These are phyloP conservation scores for Quercus variabilis DNA, from an alignment of 306 rosid genomes.

Conservation along the genomic window DNA sequence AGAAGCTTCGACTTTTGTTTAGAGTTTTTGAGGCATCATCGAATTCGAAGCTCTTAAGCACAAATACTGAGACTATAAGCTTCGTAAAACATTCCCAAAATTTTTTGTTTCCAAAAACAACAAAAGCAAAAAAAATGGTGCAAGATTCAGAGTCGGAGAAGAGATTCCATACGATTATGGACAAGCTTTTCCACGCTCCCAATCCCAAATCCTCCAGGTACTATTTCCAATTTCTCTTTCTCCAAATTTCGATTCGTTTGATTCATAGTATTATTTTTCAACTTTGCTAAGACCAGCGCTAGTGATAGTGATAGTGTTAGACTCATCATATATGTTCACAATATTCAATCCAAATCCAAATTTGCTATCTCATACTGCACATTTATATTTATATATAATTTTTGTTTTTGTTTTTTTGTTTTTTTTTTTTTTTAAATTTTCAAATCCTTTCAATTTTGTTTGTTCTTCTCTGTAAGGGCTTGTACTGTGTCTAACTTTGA, in stretches of 20 bases:
- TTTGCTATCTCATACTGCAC: no score
- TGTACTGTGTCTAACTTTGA: background rate
- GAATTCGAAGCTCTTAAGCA: no score
- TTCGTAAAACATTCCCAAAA: no score
- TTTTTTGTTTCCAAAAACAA: no score
- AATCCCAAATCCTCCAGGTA: slow-evolving; percentile 63
- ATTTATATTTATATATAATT: background rate
- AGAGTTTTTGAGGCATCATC: no score
- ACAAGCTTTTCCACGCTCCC: slow-evolving; percentile 72
- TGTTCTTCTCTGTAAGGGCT: no score
- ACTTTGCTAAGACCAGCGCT: background rate
- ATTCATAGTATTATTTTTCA: background rate
- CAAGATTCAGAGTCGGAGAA: slow-evolving; percentile 86
- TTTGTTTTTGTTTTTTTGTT: background rate
- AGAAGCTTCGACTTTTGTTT: no score
- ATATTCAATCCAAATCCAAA: no score
- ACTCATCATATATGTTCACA: no score
- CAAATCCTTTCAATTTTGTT: background rate
- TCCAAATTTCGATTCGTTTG: background rate
- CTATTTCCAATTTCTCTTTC: background rate
- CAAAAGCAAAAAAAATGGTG: slow-evolving; percentile 27
- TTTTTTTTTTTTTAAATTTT: background rate
- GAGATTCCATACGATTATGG: slow-evolving; percentile 73
- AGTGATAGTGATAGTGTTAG: no score
- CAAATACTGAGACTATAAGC: no score